Percentiles rank a stretch among this genome's conserved stretches.
These are phyloP conservation scores for Farysia itapuensis DNA, from an alignment of 1,284 basidiomycete genomes.

Conservation along the genomic window DNA sequence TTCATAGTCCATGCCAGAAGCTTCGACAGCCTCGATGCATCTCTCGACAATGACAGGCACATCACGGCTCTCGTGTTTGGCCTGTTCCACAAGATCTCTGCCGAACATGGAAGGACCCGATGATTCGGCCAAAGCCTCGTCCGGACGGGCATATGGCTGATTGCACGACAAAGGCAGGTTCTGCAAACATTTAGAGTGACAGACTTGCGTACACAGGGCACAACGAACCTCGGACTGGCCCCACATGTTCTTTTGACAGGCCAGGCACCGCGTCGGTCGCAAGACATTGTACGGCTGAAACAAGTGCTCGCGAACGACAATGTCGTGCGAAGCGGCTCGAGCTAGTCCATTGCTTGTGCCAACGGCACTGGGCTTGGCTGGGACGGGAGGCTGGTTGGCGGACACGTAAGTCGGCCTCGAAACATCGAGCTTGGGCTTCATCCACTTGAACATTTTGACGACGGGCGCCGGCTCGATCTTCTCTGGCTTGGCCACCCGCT, in stretches of 20 bases:
- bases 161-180: slow-evolving; percentile 48
- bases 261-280: slow-evolving; percentile 86
- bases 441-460: slow-evolving; percentile 65
- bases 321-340: slow-evolving; percentile 29
- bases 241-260: slow-evolving; percentile 98
- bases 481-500: slow-evolving; percentile 60
- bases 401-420: slow-evolving; percentile 13
- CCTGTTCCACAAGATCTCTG: slow-evolving; percentile 80
- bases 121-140: slow-evolving; percentile 32
- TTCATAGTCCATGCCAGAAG: slow-evolving; percentile 75
- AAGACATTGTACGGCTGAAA: slow-evolving; percentile 89
- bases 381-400: slow-evolving; percentile 16
- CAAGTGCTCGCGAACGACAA: slow-evolving; percentile 67
- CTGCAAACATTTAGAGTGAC: slow-evolving; percentile 47
- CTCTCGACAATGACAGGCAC: slow-evolving; percentile 91
- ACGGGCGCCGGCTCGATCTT: slow-evolving; percentile 60
- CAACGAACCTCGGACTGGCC: slow-evolving; percentile 86
- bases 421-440: slow-evolving; percentile 60
- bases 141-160: slow-evolving; percentile 34
- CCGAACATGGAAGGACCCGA: slow-evolving; percentile 80
- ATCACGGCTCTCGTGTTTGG: slow-evolving; percentile 70
- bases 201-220: slow-evolving; percentile 61
- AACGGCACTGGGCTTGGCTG: slow-evolving; percentile 8
- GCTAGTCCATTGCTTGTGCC: slow-evolving; percentile 8
- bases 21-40: slow-evolving; percentile 62